Evolutionary conservation across 192 early-diverging fungal species (phyloP), one percentile per base, ranked within the genome.

Genomic region (Coemansia sp.): DNA sequence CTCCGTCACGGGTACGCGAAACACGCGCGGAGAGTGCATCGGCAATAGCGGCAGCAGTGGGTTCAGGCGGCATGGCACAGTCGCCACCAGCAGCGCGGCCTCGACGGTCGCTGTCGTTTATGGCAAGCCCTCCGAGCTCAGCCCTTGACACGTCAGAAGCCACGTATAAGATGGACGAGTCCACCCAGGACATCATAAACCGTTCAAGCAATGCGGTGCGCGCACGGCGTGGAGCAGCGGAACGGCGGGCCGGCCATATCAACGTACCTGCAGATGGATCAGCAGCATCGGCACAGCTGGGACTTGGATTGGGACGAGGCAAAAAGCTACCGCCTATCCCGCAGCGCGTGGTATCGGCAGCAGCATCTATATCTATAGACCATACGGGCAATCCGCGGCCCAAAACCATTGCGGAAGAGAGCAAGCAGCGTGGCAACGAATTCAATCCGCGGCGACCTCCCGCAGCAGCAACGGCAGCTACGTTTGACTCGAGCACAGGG

Each of bases 31-130:
- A 11, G 14, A 49, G 47, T 11, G 32, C 4, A n/a, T n/a, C 28
- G 0, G 47, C 28, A 31, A n/a, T 31, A 9, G 26, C 45, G 12
- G 47, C 28, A 31, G 28, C 16, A 9, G 26, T 21, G 12, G 45
- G 28, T 34, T 34, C 32, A 6, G 32, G 2, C 32, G 32, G 14
- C 44, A 47, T 20, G 32, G n/a, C 23, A 12, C 17, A 42, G 32
- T 53, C 50, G 14, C 42, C 34, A 26, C 14, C 51, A 4, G n/a
- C 62, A 8, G 23, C 68, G 11, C 68, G 68, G 17, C 62, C 68
- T 9, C 62, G 73, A 37, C 66, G 73, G 16, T 76, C 73, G 28
- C 40, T 62, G 60, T 76, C 73, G 49, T 69, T 76, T 57, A 59
- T 55, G 17, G 56, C 38, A 34, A 10, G 32, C 14, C 11, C 34